Evolutionary conservation across 345 rosid species (phyloP).

Genomic region (Lepidium aucheri): DNA sequence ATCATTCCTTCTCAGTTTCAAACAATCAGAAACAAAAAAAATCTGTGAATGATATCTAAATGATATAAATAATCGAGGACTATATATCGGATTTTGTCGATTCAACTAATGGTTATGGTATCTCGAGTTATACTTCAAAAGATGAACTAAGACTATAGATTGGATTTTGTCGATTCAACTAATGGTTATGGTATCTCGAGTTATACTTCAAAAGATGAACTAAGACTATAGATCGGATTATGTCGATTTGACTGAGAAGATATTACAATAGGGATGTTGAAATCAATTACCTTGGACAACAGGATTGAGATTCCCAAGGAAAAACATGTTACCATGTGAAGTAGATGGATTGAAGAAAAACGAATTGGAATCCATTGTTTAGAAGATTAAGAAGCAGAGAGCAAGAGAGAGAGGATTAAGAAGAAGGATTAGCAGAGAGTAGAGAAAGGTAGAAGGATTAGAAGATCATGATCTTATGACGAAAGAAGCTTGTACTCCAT

Average conservation of each 20-base stretch:
- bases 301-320: conserved; percentile 50
- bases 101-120: too few species aligned
- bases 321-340: conserved; percentile 53
- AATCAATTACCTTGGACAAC: conserved; percentile 33
- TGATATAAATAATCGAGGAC: too few species aligned
- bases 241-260: too few species aligned
- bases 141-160: too few species aligned
- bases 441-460: conserved; percentile 11
- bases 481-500: conserved; percentile 96
- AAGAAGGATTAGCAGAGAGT: not conserved
- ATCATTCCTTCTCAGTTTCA: conserved; percentile 33
- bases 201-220: too few species aligned
- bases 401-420: not conserved
- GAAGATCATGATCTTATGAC: conserved; percentile 89
- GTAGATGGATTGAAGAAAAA: conserved; percentile 57
- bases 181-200: too few species aligned
- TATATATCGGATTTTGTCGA: too few species aligned
- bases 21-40: not conserved
- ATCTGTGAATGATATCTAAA: not conserved
- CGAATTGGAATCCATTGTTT: conserved; percentile 54
- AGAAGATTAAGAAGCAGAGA: not conserved
- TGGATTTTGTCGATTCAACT: too few species aligned
- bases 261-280: too few species aligned
- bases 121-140: too few species aligned
- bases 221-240: too few species aligned